Evolutionary conservation across 2,329 filamentous ascomycete genomes (phyloP), one percentile per base, ranked within the genome.

Genomic region (Acarospora socialis): DNA sequence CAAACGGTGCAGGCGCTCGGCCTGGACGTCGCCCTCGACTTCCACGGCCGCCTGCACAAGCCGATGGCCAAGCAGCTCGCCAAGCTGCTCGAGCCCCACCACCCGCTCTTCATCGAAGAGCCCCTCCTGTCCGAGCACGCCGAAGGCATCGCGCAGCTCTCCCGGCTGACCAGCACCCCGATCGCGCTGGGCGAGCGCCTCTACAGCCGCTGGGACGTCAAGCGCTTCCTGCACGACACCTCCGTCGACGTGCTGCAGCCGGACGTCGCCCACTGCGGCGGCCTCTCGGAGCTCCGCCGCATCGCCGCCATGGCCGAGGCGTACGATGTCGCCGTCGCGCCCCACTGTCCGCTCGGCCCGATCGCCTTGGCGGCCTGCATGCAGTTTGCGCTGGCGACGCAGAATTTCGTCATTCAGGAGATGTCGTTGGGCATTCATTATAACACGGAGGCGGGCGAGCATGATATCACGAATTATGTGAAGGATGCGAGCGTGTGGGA

Each of bases 381-480:
- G 23, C 78, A 83, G 40, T 68, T 83, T 1, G 73, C 71, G 15
- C 60, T 68, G 13, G 58, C 55, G 7, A 70, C 58, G 13, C 65
- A 64, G 13, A 83, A 77, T 50, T 82, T 78, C 48, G 69, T 66
- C 0, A 83, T 84, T 19, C 73, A 81, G 46, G 79, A 84, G 52
- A 83, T 83, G 80, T 77, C 73, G 32, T 47, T 83, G 18, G 80
- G 79, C 0, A 84, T 86, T 43, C 81, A 86, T 49, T 86, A 84
- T 48, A 86, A 86, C 43, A 53, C 55, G 3, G 65, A 66, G 44
- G 67, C 64, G 0, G 73, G 69, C 2, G 63, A 70, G 2, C 62
- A 73, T 43, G 77, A 81, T 47, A 56, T 81, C 33, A 67, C 67
- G 8, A 77, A 67, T 16, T 83, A 82, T 46, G 60, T 73, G 2